Percentiles rank a stretch among this genome's conserved stretches.
These are phyloP conservation scores for Pisolithus albus DNA, from an alignment of 768 basidiomycete genomes.

Conservation along the genomic window DNA sequence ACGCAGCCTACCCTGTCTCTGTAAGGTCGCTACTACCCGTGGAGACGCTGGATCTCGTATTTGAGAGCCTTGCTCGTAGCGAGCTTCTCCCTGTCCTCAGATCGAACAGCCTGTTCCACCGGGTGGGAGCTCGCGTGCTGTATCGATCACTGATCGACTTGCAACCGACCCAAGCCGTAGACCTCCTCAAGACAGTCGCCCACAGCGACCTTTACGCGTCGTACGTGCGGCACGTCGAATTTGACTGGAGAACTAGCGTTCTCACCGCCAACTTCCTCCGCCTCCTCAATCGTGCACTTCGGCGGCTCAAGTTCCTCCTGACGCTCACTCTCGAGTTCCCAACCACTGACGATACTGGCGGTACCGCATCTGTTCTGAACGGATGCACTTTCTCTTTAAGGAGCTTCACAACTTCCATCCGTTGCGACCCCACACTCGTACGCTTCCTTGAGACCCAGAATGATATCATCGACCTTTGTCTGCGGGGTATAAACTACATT, in stretches of 20 bases:
- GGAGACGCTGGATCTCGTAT: conserved; percentile 31
- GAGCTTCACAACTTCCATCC: conserved; percentile 50
- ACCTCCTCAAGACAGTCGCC: conserved; percentile 37
- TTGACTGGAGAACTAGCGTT: conserved; percentile 33
- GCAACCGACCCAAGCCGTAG: conserved; percentile 24
- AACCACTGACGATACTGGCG: conserved; percentile 22
- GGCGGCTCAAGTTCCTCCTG: conserved; percentile 31
- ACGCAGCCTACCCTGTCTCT: not conserved
- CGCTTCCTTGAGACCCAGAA: conserved; percentile 47
- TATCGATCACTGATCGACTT: conserved; percentile 34
- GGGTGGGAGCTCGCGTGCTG: conserved; percentile 25
- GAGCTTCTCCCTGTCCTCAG: conserved; percentile 23
- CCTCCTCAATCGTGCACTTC: conserved; percentile 42
- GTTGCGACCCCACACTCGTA: conserved; percentile 42
- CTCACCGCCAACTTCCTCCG: conserved; percentile 45
- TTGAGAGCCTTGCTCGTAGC: conserved; percentile 17
- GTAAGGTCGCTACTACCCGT: conserved; percentile 22
- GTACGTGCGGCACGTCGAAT: conserved; percentile 40
- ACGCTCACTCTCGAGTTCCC: conserved; percentile 47
- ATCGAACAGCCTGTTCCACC: conserved; percentile 21
- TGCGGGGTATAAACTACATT: conserved; percentile 44
- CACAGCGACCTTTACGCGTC: conserved; percentile 29
- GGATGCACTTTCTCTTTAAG: conserved; percentile 38
- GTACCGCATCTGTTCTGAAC: conserved; percentile 44
- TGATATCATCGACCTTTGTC: conserved; percentile 43